A percentile compares a stretch with the other conserved stretches of the same genome.
Evolutionary conservation across 331 rosid genomes (phyloP).

Genomic region (Ulmus americana): DNA sequence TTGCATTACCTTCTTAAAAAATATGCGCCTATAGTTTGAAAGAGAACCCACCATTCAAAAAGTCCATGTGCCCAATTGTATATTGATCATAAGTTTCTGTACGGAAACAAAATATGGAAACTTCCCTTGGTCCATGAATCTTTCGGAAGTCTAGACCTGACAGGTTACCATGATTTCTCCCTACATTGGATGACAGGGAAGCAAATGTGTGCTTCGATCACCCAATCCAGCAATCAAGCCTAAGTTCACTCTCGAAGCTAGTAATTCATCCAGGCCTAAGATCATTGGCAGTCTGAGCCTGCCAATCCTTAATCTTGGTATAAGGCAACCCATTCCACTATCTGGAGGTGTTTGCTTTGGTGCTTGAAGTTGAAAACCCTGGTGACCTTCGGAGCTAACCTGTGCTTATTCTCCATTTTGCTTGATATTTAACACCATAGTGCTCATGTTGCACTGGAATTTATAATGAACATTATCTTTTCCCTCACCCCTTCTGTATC

Average conservation of each 20-base stretch:
- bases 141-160: constrained; percentile 29
- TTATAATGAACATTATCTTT: neutral
- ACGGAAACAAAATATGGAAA: neutral
- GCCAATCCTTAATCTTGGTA: constrained; percentile 33
- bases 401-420: constrained; percentile 5
- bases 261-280: constrained; percentile 49
- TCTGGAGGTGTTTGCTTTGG: constrained; percentile 47
- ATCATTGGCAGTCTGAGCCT: constrained; percentile 45
- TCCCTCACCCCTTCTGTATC: neutral
- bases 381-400: constrained; percentile 48
- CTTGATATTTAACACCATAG: neutral
- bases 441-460: neutral
- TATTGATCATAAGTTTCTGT: constrained; percentile 1
- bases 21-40: neutral
- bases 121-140: neutral
- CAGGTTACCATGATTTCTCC: constrained; percentile 44
- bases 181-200: constrained; percentile 68
- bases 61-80: neutral
- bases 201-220: constrained; percentile 64
- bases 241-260: constrained; percentile 44
- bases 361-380: constrained; percentile 48
- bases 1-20: neutral
- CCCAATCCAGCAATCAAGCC: constrained; percentile 56
- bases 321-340: constrained; percentile 30
- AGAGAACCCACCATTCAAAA: neutral